Evolutionary conservation across 805 yeast genomes (phyloP).

Genomic region (Candida pini): DNA sequence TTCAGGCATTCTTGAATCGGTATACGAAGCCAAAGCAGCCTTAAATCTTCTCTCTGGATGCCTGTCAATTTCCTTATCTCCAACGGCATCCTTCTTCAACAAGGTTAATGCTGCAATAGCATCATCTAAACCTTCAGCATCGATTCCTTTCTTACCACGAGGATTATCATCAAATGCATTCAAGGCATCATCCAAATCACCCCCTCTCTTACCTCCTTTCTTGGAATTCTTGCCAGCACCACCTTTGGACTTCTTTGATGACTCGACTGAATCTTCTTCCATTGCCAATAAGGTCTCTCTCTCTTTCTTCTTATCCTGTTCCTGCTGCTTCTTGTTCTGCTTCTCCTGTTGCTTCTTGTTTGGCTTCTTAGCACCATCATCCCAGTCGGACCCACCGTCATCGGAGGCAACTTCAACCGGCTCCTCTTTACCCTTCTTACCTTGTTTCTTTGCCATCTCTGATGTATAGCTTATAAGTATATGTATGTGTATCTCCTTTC

Average conservation of each 20-base stretch:
- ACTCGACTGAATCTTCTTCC: constrained; percentile 43
- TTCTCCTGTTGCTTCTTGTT: constrained; percentile 66
- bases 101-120: constrained; percentile 75
- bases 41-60: constrained; percentile 88
- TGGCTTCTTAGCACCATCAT: constrained; percentile 62
- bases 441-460: constrained; percentile 26
- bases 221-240: constrained; percentile 25
- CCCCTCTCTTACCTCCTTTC: constrained; percentile 37
- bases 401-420: constrained; percentile 33
- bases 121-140: constrained; percentile 71
- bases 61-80: constrained; percentile 63
- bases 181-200: constrained; percentile 65
- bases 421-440: constrained; percentile 48
- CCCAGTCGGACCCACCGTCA: constrained; percentile 57
- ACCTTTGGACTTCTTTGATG: constrained; percentile 51
- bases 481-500: neutral
- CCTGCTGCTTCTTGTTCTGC: constrained; percentile 67
- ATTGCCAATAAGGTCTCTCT: constrained; percentile 65
- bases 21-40: constrained; percentile 69
- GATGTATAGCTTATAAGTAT: neutral
- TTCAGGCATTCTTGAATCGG: constrained; percentile 68
- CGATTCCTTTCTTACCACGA: constrained; percentile 33
- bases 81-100: constrained; percentile 52
- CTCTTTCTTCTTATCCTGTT: constrained; percentile 75
- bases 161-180: constrained; percentile 40